phyloP scores from a whole-genome alignment of 805 yeast genomes.

The Candida ponderosae region DNA sequence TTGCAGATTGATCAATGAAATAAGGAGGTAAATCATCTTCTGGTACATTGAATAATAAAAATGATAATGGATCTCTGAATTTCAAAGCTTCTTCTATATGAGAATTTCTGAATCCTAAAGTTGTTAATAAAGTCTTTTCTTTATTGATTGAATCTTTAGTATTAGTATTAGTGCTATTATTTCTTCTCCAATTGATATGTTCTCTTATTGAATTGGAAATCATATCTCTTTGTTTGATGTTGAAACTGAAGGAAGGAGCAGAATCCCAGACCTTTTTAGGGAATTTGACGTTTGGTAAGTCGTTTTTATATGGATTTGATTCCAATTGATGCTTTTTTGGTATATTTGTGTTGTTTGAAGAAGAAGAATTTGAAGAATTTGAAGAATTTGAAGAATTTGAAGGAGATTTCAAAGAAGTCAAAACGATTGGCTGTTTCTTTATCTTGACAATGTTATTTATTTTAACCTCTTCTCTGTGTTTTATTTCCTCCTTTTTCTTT shows the following conservation, averaged over 20 bases:
- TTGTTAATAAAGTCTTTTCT: constrained; percentile 21
- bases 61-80: constrained; percentile 40
- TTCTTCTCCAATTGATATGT: constrained; percentile 45
- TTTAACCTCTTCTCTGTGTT: constrained; percentile 39
- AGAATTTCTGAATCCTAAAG: constrained; percentile 58
- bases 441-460: constrained; percentile 43
- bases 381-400: constrained; percentile 1
- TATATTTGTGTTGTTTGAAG: constrained; percentile 1
- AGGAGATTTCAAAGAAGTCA: constrained; percentile 22
- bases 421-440: constrained; percentile 37
- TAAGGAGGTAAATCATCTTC: constrained; percentile 83
- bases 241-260: constrained; percentile 61
- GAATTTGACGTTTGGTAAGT: constrained; percentile 19
- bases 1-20: constrained; percentile 44
- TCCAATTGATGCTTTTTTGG: constrained; percentile 1
- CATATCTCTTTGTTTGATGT: constrained; percentile 50
- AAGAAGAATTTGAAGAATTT: neutral
- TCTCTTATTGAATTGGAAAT: constrained; percentile 56
- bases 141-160: constrained; percentile 17
- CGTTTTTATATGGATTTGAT: constrained; percentile 6
- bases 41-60: constrained; percentile 76
- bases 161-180: constrained; percentile 3
- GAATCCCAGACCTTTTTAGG: constrained; percentile 60
- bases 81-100: constrained; percentile 69
- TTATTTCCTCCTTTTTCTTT: constrained; percentile 32